Conservation (phyloP, 2,329 filamentous ascomycete species). For the Karstenula rhodostoma region DNA sequence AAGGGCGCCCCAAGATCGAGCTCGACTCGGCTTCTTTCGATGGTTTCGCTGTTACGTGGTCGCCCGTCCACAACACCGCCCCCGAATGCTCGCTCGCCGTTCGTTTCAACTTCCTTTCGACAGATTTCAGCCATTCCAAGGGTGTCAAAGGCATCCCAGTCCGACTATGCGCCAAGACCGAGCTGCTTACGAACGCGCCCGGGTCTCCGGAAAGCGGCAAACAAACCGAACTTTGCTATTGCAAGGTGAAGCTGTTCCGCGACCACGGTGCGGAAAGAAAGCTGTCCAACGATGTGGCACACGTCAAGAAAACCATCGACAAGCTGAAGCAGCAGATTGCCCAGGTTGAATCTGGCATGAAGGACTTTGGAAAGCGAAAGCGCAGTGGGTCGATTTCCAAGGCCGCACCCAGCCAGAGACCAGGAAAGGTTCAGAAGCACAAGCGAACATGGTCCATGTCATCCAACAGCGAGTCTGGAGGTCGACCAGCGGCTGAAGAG, state of each 20-base stretch:
- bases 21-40: conserved; percentile 79
- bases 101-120: conserved; percentile 97
- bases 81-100: conserved; percentile 87
- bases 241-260: conserved; percentile 96
- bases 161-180: conserved; percentile 89
- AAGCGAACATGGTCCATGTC: conserved; percentile 96
- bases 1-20: conserved; percentile 57
- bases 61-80: conserved; percentile 68
- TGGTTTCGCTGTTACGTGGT: conserved; percentile 92
- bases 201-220: conserved; percentile 54
- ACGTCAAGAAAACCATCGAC: conserved; percentile 96
- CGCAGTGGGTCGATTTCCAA: conserved; percentile 62
- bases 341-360: conserved; percentile 71
- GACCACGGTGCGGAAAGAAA: conserved; percentile 96
- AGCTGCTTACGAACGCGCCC: conserved; percentile 65
- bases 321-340: conserved; percentile 94
- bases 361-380: conserved; percentile 68
- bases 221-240: conserved; percentile 81
- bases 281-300: conserved; percentile 90
- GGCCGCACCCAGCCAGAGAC: conserved; percentile 61
- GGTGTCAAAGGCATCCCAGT: conserved; percentile 98
- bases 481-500: conserved; percentile 63
- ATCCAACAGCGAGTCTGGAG: conserved; percentile 61
- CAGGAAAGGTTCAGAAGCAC: conserved; percentile 87
- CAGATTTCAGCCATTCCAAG: conserved; percentile 98